Base-by-base conservation (phyloP, 1,284 basidiomycete genomes). In the Cryptococcus floricola region DNA sequence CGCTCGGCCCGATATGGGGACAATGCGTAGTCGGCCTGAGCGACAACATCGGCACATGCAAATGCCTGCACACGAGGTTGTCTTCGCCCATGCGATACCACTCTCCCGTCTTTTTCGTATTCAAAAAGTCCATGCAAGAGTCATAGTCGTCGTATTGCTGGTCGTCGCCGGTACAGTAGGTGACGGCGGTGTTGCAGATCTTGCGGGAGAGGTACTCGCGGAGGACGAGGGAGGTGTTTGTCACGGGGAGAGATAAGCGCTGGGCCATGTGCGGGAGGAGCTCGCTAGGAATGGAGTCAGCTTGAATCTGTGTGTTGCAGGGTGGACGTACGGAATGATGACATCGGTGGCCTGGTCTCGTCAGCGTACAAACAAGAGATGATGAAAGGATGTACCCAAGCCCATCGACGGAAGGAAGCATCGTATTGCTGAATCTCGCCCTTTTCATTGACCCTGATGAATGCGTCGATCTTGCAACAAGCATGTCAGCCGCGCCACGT, bases 231-330 rank as follows among this genome's bases (percentile, higher is more conserved):
- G 58, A 55, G 2, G 52, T 34, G 48, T 64, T 62, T 19, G 48
- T 42, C 31, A 47, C 44, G 12, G 52, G 34, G 0, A 57, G 28
- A 39, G 38, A 14, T 16, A 57, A 18, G 18, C 27, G 23, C 5
- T 42, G 27, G 1, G 65, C 65, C 67, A 69, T 68, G 16, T 61
- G 52, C 0, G 66, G 69, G 6, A 65, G 45, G 10, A 68, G 59
- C 23, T 52, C 42, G 16, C 58, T 60, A 31, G 10, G 2, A 18
- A 12, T 31, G 13, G 39, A 31, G n/a, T 18, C 31, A 27, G 16
- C 27, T 12, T 6, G 10, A 12, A 9, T n/a, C 19, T 16, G 23
- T 39, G 31, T 14, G 38, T 37, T 2, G 19, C 19, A 12, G 7
- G n/a, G n/a, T n/a, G n/a, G 23, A 50, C 51, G 12, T 14, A 55